These are phyloP conservation scores for Quercus glauca DNA, from an alignment of 306 rosid genomes.

Conservation along the genomic window DNA sequence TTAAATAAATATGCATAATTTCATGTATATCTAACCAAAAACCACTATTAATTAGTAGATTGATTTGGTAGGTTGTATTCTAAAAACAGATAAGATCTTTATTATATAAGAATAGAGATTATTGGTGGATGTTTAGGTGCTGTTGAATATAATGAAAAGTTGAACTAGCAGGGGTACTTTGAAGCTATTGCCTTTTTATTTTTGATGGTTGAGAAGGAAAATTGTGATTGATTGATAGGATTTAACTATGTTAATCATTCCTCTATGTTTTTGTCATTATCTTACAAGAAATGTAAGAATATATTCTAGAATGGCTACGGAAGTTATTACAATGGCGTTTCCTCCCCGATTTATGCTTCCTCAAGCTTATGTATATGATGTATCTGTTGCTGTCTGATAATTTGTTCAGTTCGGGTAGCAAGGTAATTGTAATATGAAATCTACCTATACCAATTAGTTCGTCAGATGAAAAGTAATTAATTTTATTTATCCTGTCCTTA, in stretches of 20 bases:
- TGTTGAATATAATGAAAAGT: slow-evolving; percentile 8
- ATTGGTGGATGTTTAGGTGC: slow-evolving; percentile 17
- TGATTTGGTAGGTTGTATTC: not conserved
- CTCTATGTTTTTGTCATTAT: not conserved
- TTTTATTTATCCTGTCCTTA: not conserved
- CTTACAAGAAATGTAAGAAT: not conserved
- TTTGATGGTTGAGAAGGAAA: slow-evolving; percentile 16
- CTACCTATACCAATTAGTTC: no score
- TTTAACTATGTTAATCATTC: not conserved
- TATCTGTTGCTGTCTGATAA: no score
- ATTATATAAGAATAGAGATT: not conserved
- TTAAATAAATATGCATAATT: not conserved
- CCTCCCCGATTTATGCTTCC: not conserved
- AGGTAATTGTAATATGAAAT: no score
- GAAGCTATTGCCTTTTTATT: slow-evolving; percentile 1
- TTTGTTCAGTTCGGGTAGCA: no score
- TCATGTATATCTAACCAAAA: not conserved
- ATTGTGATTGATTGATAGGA: not conserved
- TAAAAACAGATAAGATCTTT: not conserved
- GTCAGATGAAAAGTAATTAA: not conserved
- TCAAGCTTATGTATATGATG: no score
- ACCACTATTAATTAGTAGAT: not conserved
- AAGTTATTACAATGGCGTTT: not conserved
- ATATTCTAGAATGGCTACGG: not conserved
- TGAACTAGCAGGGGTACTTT: not conserved